These are phyloP conservation scores for Fraxinus velutina DNA, from an alignment of 305 asterid species.

Conservation along the genomic window DNA sequence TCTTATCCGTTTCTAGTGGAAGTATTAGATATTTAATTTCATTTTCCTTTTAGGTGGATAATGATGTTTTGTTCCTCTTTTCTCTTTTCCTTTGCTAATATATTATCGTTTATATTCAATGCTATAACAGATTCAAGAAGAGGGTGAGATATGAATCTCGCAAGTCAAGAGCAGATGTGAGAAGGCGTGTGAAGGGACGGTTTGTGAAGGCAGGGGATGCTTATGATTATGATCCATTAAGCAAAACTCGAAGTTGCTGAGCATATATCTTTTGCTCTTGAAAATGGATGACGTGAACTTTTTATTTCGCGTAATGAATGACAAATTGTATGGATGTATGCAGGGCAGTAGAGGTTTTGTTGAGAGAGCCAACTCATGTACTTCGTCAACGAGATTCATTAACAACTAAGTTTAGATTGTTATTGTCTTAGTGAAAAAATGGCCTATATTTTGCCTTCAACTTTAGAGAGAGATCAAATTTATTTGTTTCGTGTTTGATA, in stretches of 20 bases:
- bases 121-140: constrained; percentile 65
- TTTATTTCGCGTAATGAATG: background rate
- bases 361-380: background rate
- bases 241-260: constrained; percentile 60
- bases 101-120: background rate
- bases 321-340: background rate
- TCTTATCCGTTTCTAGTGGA: background rate
- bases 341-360: background rate
- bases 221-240: constrained; percentile 78
- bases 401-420: background rate
- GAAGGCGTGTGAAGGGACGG: constrained; percentile 91
- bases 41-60: background rate
- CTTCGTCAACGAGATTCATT: background rate
- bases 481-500: background rate
- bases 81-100: background rate
- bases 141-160: constrained; percentile 85
- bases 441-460: background rate
- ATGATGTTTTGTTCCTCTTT: background rate
- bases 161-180: constrained; percentile 86
- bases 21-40: background rate
- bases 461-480: background rate
- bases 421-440: background rate
- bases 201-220: constrained; percentile 96
- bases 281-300: background rate
- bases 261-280: background rate